phyloP scores from a whole-genome alignment of 2,329 filamentous ascomycete genomes.

The Mycosphaerella arachidis region DNA sequence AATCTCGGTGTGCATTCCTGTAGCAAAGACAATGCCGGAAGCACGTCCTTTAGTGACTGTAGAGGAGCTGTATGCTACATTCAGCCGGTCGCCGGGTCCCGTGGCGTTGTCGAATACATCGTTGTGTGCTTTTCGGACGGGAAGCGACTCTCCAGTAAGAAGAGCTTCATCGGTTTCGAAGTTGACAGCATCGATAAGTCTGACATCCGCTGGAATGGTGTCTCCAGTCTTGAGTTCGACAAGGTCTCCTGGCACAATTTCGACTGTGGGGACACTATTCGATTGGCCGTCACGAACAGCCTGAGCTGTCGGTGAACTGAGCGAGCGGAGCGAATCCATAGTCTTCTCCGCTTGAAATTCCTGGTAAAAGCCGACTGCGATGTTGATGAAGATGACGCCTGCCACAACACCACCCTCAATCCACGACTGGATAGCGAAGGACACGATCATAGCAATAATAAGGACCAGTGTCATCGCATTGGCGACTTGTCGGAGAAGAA shows the following conservation, averaged over 20 bases:
- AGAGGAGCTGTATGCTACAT: constrained; percentile 67
- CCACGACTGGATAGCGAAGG: constrained; percentile 44
- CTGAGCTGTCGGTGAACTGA: constrained; percentile 44
- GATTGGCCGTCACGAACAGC: constrained; percentile 45
- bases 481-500: constrained; percentile 66
- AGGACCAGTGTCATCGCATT: constrained; percentile 71
- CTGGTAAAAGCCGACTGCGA: constrained; percentile 44
- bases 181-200: constrained; percentile 47
- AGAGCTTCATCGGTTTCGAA: constrained; percentile 74
- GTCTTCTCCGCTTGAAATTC: constrained; percentile 48
- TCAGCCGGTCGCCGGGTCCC: constrained; percentile 64
- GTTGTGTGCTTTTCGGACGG: constrained; percentile 62
- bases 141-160: constrained; percentile 68
- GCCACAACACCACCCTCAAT: constrained; percentile 48
- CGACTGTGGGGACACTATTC: constrained; percentile 38
- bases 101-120: constrained; percentile 50
- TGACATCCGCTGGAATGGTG: constrained; percentile 48
- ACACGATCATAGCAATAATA: constrained; percentile 47
- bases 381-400: constrained; percentile 43
- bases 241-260: constrained; percentile 47
- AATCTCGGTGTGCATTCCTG: constrained; percentile 71
- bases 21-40: constrained; percentile 63
- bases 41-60: constrained; percentile 68
- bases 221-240: constrained; percentile 46
- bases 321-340: constrained; percentile 46